Evolutionary conservation across 2,329 filamentous ascomycete species (phyloP), one percentile per base, ranked within the genome.

Genomic region (Sporothrix schenckii): DNA sequence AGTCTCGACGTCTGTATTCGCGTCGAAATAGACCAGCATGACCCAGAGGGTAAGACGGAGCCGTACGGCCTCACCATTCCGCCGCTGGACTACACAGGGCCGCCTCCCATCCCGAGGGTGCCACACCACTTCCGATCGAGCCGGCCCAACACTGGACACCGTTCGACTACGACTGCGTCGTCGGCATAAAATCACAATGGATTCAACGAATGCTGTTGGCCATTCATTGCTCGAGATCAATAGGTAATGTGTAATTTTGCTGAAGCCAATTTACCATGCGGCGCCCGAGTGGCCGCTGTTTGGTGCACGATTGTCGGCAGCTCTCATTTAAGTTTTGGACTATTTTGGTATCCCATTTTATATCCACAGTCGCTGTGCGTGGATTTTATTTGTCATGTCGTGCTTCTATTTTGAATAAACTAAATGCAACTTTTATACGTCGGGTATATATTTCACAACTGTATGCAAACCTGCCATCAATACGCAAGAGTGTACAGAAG

Each of bases 51-150:
- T 50, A 88, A 87, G 74, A 98, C 95, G 0, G 85, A 90, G 72
- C 87, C 89, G 16, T 99, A 99, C 77, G 91, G 94, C 11, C 82
- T 99, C 63, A 90, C 93, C 1, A 89, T 99, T n/a, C 95, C 95
- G 14, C 82, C 86, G 34, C 83, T 97, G 54, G 72, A 74, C 47
- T 80, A 77, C 68, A 54, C 66, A 4, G 72, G 66, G 0, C 67
- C 72, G 24, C 72, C 72, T 4, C 74, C 74, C 16, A 63, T 73
- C 21, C 74, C 72, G 10, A 60, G 39, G 49, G 69, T 74, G 21
- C 71, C 71, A 10, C 44, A 69, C 19, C 69, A 70, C 34, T 74
- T 73, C 52, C 73, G 61, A 27, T 3, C n/a, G 3, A 70, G 68
- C 47, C 71, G 71, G 52, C 71, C 71, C 3, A 69, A 54, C 19